Conservation (phyloP, 495 filamentous ascomycete genomes). For the Trichoderma erinaceum region DNA sequence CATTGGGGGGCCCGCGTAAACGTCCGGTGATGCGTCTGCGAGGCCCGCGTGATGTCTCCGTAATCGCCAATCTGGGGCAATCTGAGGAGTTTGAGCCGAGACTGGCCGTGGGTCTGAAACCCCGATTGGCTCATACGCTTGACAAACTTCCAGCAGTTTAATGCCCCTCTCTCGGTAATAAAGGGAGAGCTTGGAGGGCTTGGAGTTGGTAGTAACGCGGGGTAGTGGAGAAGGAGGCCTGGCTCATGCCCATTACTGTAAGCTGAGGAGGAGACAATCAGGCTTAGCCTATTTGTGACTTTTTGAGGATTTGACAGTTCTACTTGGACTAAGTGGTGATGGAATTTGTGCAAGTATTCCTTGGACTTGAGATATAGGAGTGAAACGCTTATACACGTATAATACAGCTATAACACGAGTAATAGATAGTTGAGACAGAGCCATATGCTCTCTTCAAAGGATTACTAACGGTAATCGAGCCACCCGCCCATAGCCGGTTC, state of each 20-base stretch:
- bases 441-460: too few species aligned
- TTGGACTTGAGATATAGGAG: too few species aligned
- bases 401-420: too few species aligned
- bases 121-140: not conserved
- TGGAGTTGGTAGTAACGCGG: not conserved
- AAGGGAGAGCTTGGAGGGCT: not conserved
- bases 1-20: not conserved
- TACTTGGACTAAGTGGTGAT: too few species aligned
- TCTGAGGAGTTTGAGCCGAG: not conserved
- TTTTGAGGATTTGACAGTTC: too few species aligned
- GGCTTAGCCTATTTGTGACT: not conserved
- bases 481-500: too few species aligned
- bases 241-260: not conserved
- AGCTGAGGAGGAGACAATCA: not conserved
- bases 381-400: too few species aligned
- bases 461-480: too few species aligned
- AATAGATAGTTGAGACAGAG: too few species aligned
- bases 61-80: constrained; percentile 9
- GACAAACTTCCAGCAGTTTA: not conserved
- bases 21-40: constrained; percentile 1
- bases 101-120: not conserved
- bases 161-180: not conserved
- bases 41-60: not conserved
- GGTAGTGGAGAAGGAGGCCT: constrained; percentile 1
- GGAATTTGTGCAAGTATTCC: too few species aligned